Conservation (phyloP, 257 asterid species). For the Ehretia macrophylla region DNA sequence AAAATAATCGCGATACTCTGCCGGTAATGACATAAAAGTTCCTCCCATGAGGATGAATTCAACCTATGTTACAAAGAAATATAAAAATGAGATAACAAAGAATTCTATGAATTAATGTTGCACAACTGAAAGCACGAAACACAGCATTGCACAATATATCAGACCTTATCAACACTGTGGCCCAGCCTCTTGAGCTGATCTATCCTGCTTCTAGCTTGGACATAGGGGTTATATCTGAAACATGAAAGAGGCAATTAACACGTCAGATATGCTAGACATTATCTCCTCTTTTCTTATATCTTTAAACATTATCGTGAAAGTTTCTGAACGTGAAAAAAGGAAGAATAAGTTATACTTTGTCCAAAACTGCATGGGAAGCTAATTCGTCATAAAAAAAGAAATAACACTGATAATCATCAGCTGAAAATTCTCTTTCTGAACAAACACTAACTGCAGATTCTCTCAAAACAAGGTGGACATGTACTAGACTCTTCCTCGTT, state of each 20-base stretch:
- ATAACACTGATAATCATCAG: no score
- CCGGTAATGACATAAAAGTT: constrained; percentile 95
- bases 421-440: no score
- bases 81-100: constrained; percentile 8
- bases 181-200: constrained; percentile 98
- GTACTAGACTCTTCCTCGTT: no score
- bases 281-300: no score
- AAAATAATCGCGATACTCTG: constrained; percentile 92
- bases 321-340: no score
- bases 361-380: no score
- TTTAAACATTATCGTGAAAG: no score
- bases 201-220: constrained; percentile 95
- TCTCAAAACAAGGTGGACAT: no score
- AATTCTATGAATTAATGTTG: background rate
- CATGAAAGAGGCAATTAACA: constrained; percentile 7
- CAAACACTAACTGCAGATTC: no score
- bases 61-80: constrained; percentile 51
- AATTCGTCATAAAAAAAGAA: no score
- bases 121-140: constrained; percentile 5
- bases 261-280: background rate
- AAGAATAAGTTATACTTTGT: no score
- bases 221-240: constrained; percentile 89
- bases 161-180: constrained; percentile 97
- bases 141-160: constrained; percentile 18
- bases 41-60: constrained; percentile 99